Evolutionary conservation across 345 rosid genomes (phyloP).

Genomic region (Trapa bicornis): DNA sequence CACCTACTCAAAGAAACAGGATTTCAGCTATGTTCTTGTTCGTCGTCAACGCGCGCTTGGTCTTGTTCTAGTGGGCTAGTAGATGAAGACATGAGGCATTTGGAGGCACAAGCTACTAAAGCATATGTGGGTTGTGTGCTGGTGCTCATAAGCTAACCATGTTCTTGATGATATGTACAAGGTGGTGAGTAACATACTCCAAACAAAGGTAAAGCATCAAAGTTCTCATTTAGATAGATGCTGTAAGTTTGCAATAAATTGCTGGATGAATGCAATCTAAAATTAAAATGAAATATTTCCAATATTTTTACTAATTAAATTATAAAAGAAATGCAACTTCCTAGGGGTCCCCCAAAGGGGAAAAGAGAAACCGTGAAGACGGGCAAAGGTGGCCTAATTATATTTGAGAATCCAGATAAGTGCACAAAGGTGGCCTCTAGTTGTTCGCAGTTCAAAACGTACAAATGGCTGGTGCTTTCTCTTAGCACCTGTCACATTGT

Average conservation of each 20-base stretch:
- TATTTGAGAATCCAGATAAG: not conserved
- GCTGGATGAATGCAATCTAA: too few species aligned
- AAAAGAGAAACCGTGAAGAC: not conserved
- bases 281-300: too few species aligned
- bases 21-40: too few species aligned
- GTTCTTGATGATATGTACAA: not conserved
- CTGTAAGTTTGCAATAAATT: too few species aligned
- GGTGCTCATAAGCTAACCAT: not conserved
- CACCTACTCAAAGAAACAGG: too few species aligned
- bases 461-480: not conserved
- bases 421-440: not conserved
- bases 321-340: not conserved
- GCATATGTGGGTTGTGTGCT: conserved; percentile 1
- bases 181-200: too few species aligned
- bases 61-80: too few species aligned
- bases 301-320: too few species aligned
- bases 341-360: not conserved
- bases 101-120: not conserved
- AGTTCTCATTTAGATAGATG: too few species aligned
- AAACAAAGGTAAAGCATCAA: too few species aligned
- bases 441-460: not conserved
- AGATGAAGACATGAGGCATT: not conserved
- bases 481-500: not conserved
- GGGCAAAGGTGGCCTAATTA: not conserved
- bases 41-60: too few species aligned